Evolutionary conservation across 2,329 filamentous ascomycete species (phyloP), one percentile per base, ranked within the genome.

Genomic region (Ceratocystis cacaofunesta): DNA sequence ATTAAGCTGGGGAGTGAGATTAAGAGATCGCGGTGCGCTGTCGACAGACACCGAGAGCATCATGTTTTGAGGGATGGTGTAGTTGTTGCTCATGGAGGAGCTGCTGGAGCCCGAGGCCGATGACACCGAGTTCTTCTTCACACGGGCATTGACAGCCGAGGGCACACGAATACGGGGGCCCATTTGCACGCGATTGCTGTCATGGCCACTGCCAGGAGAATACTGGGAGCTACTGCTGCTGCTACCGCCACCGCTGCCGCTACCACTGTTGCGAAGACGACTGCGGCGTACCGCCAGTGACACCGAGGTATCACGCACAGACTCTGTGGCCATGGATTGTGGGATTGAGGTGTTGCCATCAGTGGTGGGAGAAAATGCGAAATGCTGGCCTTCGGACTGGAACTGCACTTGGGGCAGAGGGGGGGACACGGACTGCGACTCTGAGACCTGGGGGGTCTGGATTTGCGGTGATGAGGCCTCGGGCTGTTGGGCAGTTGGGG

Each of bases 271-370:
- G 46, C 64, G 19, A 62, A 62, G 19, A 66, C 62, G 41, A 28
- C 46, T n/a, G 62, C 65, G 32, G 19, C 30, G 30, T 69, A 17
- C 69, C 67, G 1, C 69, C 68, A 28, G 67, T 66, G 22, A 63
- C 67, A 58, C 15, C 60, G 43, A 67, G 68, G 64, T 64, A 68
- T 62, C 22, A 75, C 71, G 1, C 71, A 72, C 36, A 41, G 36
- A 15, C 3, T 41, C 36, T 41, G 4, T 70, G 71, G 17, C 28
- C 25, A 58, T 28, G 72, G 67, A 25, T 73, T 3, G 28, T 19
- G 55, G 55, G 19, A n/a, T 2, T 36, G 17, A 28, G 19, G 48
- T 12, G 48, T 5, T 19, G 8, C n/a, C 48, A 22, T 19, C 19
- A 25, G 52, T 32, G 52, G 2, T 30, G 52, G 52, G 12, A 30